Evolutionary conservation across 1,284 basidiomycete species (phyloP), one percentile per base, ranked within the genome.

Genomic region (Melampsora occidentalis): DNA sequence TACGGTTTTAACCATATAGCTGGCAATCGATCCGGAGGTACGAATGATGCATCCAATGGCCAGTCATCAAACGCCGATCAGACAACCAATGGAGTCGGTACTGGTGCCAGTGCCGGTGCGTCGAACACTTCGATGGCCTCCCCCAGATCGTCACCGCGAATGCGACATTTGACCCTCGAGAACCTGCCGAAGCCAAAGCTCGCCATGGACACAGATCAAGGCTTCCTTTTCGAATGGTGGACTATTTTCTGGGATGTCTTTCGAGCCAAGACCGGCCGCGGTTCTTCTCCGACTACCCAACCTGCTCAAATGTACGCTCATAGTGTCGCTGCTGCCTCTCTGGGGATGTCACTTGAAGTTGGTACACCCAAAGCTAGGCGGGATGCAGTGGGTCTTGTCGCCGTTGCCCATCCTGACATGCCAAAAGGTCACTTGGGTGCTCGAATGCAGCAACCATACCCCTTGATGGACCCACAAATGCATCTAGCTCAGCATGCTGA

Each of bases 161-260:
- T 59, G 28, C 66, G 33, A 25, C 53, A 68, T 12, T 20, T 61
- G 4, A 62, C 67, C 22, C 39, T 67, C 10, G 66, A 76, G 18
- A 62, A 33, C 10, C 25, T 76, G 3, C 73, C 73, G 28, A 76
- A 76, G 42, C 73, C 66, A 46, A 76, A 76, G 48, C 57, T 76
- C 16, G 73, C 73, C 59, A 76, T 76, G 73, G 73, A 76, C 66
- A 76, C 73, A 25, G 66, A 76, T 48, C 73, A 76, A 62, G 73
- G 73, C 16, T 76, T 76, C 46, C 53, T 76, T 31, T 76, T 69
- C 62, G 73, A 76, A 35, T 76, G 73, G 73, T 76, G 73, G 73
- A 61, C 73, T 42, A 76, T 76, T 46, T 76, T 76, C 22, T 76
- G 73, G 73, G 73, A 76, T 35, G 73, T 76, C 20, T 76, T 76